Base-by-base conservation (phyloP, 768 basidiomycete species). In the Rhizopogon rudus region DNA sequence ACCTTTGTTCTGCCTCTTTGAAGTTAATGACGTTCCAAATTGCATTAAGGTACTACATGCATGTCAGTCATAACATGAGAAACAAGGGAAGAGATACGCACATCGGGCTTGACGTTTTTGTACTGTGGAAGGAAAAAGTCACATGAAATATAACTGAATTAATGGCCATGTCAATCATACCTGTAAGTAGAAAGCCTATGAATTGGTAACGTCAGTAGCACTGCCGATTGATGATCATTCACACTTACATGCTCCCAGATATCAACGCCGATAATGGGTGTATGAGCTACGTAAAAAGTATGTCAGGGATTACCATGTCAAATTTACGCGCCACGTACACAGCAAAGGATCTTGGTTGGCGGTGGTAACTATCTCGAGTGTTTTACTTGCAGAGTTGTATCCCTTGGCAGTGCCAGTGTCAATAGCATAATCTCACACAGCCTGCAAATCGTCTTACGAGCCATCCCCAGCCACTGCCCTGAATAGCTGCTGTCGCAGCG, bases 381-480 rank as follows among this genome's bases (percentile, higher is more conserved):
- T 87, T 71, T 86, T 82, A 40, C 77, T 81, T 25, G 66, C 60
- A 13, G 79, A 55, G 68, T 87, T 87, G 67, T 82, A 90, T 31
- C 90, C 93, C 88, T 91, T 58, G 40, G 37, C 25, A 25, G 9
- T n/a, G 9, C 39, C 6, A 2, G 41, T 50, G 52, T 59, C 12
- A 48, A 17, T 39, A 46, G 8, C 39, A 25, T 0, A 9, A 3
- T 12, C 3, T 17, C 14, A 42, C 33, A 25, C 13, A 37, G 29
- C 20, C 3, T 37, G 39, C 37, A 17, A 35, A 55, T 31, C 22
- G 40, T 75, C 79, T 58, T 61, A 87, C 93, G 56, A 99, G 80
- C 97, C 97, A 99, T 44, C 95, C 96, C 97, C 97, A 99, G 2
- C 97, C 97, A 61, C 90, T 93, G 28, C 97, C 97, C 73, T 99